Base-by-base conservation (phyloP, 345 rosid genomes). In the Citropsis articulata region DNA sequence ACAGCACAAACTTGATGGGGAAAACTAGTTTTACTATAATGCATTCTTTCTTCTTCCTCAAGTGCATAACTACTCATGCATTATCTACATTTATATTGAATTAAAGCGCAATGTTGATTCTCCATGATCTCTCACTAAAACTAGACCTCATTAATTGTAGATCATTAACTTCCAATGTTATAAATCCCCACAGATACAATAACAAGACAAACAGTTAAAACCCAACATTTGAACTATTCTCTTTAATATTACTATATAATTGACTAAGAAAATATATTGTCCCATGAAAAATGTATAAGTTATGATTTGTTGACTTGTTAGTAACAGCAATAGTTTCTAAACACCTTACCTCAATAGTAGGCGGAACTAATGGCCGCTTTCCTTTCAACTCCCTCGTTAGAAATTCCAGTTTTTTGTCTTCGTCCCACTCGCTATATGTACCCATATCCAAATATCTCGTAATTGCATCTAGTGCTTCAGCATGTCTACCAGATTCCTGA, bases 351-450 rank as follows among this genome's bases (percentile, higher is more conserved):
- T 89, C 87, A 77, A 96, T 96, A 70, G 84, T 84, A 66, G 81
- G 88, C 71, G 99, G 99, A 84, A 96, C 90, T 71, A 96, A 87
- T 2, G 98, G 98, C 77, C 99, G 86, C 88, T 96, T 96, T 78
- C 97, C 96, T 84, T 96, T 92, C 53, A 96, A 91, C 82, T 96
- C 98, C 84, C 85, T 88, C 2, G 92, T 90, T 66, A 96, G 82
- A 77, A 94, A 96, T 31, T 92, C 93, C 76, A 96, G 88, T 77
- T 90, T 94, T 85, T 92, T 92, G 42, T 92, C 98, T 85, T 96
- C 99, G 78, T 94, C 91, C 98, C 99, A 96, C 87, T 92, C 98
- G 40, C 97, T 94, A 70, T 90, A 96, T 9, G 91, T 87, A 81
- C 97, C 99, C 91, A 96, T 91, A 84, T 94, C 99, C 89, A 96